Evolutionary conservation across 495 filamentous ascomycete species (phyloP).

Genomic region (Penicillium diatomitis): DNA sequence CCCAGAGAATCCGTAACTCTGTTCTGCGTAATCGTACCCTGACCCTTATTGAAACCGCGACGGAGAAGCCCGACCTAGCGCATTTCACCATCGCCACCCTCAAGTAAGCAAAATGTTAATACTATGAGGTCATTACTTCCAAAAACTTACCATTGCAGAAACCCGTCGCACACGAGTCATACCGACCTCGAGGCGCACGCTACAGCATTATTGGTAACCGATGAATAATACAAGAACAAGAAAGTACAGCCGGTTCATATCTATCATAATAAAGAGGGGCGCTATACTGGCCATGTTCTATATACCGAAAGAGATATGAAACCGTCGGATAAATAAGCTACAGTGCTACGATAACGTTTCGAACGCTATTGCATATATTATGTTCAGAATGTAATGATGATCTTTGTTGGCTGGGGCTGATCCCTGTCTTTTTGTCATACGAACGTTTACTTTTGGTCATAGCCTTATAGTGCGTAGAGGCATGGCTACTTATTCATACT

Average conservation of each 20-base stretch:
- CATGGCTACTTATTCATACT: no score
- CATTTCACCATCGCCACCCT: slow-evolving; percentile 12
- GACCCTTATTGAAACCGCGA: slow-evolving; percentile 8
- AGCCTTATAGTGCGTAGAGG: no score
- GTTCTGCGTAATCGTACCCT: slow-evolving; percentile 8
- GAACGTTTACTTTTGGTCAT: no score
- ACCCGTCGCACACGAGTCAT: slow-evolving; percentile 12
- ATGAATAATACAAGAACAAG: slow-evolving; percentile 11
- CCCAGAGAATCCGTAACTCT: slow-evolving; percentile 10
- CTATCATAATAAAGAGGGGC: slow-evolving; percentile 9
- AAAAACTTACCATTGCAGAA: slow-evolving; percentile 9
- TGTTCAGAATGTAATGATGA: no score
- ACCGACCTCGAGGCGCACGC: slow-evolving; percentile 9
- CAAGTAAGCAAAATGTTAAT: slow-evolving; percentile 8
- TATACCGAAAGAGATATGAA: slow-evolving; percentile 11
- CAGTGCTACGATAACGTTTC: no score
- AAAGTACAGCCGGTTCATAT: slow-evolving; percentile 9
- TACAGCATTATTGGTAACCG: slow-evolving; percentile 10
- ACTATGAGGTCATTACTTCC: background rate
- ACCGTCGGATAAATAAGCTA: slow-evolving; percentile 7
- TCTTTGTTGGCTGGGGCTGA: no score
- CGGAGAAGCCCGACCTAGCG: slow-evolving; percentile 11
- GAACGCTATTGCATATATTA: background rate
- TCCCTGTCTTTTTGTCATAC: no score
- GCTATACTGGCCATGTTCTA: slow-evolving; percentile 9